phyloP scores from a whole-genome alignment of 169 alveolate species.

The Eimeria zaria region DNA sequence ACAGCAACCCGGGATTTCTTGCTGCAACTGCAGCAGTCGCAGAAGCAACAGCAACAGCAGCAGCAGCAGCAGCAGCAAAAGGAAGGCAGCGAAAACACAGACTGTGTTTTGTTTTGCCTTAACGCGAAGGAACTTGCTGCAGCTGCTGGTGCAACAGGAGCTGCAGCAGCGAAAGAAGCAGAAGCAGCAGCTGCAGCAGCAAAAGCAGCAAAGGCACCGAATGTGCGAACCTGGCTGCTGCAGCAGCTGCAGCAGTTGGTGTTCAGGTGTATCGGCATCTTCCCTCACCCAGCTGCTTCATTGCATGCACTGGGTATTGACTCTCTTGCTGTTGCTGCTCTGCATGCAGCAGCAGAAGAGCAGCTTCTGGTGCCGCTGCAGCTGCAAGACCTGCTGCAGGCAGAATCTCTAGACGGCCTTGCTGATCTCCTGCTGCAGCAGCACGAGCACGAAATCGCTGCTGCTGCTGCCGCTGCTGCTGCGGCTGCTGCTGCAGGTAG shows the following conservation, averaged over 20 bases:
- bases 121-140: background rate
- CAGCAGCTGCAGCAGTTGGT: background rate
- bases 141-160: background rate
- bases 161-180: background rate
- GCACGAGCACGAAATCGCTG: conserved; percentile 8
- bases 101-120: conserved; percentile 54
- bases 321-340: background rate
- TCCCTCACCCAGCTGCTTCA: background rate
- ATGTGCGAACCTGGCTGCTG: background rate
- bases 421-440: conserved; percentile 6
- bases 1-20: background rate
- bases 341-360: conserved; percentile 16
- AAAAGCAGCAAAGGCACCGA: background rate
- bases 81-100: conserved; percentile 28
- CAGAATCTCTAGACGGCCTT: background rate
- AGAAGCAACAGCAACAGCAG: no score
- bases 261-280: background rate
- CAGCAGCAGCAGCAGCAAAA: conserved; percentile 18
- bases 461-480: conserved; percentile 30
- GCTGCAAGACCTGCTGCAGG: background rate
- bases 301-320: background rate
- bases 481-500: background rate
- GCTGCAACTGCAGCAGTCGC: background rate
- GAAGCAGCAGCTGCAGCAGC: conserved; percentile 15
- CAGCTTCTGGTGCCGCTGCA: background rate